Evolutionary conservation across 192 early-diverging fungal species (phyloP), one percentile per base, ranked within the genome.

Genomic region (Kappamyces sp.): DNA sequence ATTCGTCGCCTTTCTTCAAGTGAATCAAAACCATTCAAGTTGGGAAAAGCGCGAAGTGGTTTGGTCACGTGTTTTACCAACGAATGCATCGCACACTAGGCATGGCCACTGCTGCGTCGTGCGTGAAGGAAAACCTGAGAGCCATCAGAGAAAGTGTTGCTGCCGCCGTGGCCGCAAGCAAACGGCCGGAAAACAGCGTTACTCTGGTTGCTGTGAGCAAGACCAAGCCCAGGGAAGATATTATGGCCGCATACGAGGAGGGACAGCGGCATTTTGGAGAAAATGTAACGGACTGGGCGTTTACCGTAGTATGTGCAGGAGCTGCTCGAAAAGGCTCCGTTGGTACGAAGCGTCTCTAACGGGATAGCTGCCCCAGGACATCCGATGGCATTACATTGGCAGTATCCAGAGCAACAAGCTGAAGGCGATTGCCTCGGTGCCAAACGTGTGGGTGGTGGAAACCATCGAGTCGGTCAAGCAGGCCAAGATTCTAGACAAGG

Each of bases 371-470:
- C 92, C 94, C 35, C 38, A 62, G 9, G 92, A 96, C 74, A 96
- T 99, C 63, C 55, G 84, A 55, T 99, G 96, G 96, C 96, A 99
- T 70, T 99, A 97, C 70, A 96, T 95, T 58, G 96, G 93, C 5
- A 73, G 84, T 5, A 69, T 99, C n/a, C 96, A 99, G 69, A 89
- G 85, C 67, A 99, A 99, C 86, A 99, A 99, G 66, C 92, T 90
- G 74, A 97, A 95, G 65, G 60, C 72, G 9, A 74, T 98, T 12
- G 90, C 90, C 71, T 81, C 75, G 0, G 85, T 97, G 41, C 86
- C 90, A 5, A 96, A 97, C 62, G 72, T 99, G 13, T 95, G 75
- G 77, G 89, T 83, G 5, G 87, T 97, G 2, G 96, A 99, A 70
- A 99, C 96, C 1, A 77, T 99, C 5, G 82, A 75, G 64, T 51